Evolutionary conservation across 2,329 filamentous ascomycete species (phyloP).

Genomic region (Huntiella moniliformis): DNA sequence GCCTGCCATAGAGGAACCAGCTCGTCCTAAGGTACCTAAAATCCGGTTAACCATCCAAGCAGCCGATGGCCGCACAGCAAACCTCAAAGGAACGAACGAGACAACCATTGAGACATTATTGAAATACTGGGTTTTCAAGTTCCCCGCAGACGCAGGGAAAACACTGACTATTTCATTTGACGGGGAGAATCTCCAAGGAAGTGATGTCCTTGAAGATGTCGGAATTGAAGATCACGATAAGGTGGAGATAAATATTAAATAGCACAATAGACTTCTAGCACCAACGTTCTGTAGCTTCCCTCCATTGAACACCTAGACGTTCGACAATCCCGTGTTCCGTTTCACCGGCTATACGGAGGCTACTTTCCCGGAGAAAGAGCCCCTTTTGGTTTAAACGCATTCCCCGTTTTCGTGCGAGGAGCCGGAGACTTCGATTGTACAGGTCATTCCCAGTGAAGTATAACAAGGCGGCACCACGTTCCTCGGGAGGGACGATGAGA

Average conservation of each 20-base stretch:
- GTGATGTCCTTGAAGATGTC: slow-evolving; percentile 40
- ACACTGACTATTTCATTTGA: slow-evolving; percentile 52
- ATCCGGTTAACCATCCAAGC: slow-evolving; percentile 36
- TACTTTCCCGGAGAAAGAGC: slow-evolving; percentile 35
- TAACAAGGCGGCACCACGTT: slow-evolving; percentile 71
- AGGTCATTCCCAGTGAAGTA: slow-evolving; percentile 95
- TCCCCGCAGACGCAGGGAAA: slow-evolving; percentile 30
- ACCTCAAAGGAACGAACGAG: slow-evolving; percentile 30
- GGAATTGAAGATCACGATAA: slow-evolving; percentile 59
- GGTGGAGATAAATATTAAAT: slow-evolving; percentile 48
- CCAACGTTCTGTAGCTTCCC: slow-evolving; percentile 56
- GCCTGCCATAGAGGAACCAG: slow-evolving; percentile 11
- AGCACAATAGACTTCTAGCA: slow-evolving; percentile 29
- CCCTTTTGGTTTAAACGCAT: slow-evolving; percentile 77
- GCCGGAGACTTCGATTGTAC: slow-evolving; percentile 72
- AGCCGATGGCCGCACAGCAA: slow-evolving; percentile 29
- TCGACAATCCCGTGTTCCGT: slow-evolving; percentile 63
- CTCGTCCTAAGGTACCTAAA: slow-evolving; percentile 18
- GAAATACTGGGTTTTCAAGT: slow-evolving; percentile 37
- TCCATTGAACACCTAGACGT: slow-evolving; percentile 66
- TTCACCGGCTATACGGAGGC: slow-evolving; percentile 45
- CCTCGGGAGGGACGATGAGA: slow-evolving; percentile 57
- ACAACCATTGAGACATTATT: slow-evolving; percentile 46
- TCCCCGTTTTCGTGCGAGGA: slow-evolving; percentile 60
- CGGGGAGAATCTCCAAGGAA: slow-evolving; percentile 48